Conservation (phyloP, 306 rosid genomes). For the Erythrophleum fordii region DNA sequence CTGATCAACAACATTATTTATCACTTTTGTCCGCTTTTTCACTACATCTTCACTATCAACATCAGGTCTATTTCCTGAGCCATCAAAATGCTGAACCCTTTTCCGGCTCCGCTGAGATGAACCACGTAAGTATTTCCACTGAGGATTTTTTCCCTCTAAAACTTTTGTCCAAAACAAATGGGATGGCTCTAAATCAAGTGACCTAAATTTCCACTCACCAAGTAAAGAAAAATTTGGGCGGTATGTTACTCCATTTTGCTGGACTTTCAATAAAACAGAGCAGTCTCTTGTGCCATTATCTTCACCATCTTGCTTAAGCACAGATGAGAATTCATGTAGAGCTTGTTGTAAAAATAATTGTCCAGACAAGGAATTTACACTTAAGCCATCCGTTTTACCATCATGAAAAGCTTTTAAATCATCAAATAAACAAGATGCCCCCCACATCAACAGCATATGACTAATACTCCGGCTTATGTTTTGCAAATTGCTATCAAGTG, state of each 20-base stretch:
- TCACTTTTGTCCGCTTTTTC: slow-evolving; percentile 70
- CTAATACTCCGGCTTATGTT: slow-evolving; percentile 50
- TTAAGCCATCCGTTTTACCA: slow-evolving; percentile 37
- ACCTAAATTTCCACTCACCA: slow-evolving; percentile 55
- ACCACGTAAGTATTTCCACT: slow-evolving; percentile 66
- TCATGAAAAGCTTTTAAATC: slow-evolving; percentile 62
- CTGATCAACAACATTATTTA: slow-evolving; percentile 42
- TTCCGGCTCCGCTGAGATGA: slow-evolving; percentile 77
- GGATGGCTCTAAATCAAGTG: slow-evolving; percentile 54
- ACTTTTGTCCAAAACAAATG: slow-evolving; percentile 72
- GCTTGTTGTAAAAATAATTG: slow-evolving; percentile 50
- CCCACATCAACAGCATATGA: slow-evolving; percentile 81
- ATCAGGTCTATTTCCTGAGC: slow-evolving; percentile 42
- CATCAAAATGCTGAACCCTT: slow-evolving; percentile 54
- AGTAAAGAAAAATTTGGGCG: slow-evolving; percentile 45
- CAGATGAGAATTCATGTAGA: slow-evolving; percentile 55
- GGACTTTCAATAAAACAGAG: slow-evolving; percentile 55
- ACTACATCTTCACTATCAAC: slow-evolving; percentile 47
- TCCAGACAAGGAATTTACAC: slow-evolving; percentile 36
- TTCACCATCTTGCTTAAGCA: slow-evolving; percentile 58
- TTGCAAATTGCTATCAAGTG: slow-evolving; percentile 52
- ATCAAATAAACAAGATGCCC: slow-evolving; percentile 70
- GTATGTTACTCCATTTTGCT: slow-evolving; percentile 70
- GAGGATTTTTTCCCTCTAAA: slow-evolving; percentile 68
- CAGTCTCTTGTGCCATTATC: slow-evolving; percentile 44